phyloP scores from a whole-genome alignment of 192 early-diverging fungal species.

The Spinellus fusiger region DNA sequence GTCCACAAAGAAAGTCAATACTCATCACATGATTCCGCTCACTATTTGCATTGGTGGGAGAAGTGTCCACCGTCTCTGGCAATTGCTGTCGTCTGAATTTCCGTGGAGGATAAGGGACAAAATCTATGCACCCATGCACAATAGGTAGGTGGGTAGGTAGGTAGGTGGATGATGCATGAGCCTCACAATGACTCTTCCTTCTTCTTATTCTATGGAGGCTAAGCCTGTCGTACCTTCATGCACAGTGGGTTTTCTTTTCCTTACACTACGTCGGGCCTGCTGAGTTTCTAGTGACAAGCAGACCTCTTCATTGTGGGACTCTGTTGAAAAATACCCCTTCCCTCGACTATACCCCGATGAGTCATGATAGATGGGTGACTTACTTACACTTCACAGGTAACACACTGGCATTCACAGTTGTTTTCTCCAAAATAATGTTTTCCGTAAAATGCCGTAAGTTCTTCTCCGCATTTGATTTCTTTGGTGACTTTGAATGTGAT shows the following conservation, averaged over 20 bases:
- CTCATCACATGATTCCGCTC: slow-evolving; percentile 7
- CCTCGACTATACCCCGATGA: neutral
- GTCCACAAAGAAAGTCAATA: slow-evolving; percentile 8
- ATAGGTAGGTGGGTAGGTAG: neutral
- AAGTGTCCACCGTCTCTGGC: neutral
- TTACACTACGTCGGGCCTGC: neutral
- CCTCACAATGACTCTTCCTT: neutral
- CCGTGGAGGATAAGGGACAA: neutral
- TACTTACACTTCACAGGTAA: slow-evolving; percentile 47
- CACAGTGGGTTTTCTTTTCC: neutral
- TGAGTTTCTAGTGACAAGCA: too few species aligned
- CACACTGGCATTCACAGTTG: slow-evolving; percentile 57
- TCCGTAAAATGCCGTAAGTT: slow-evolving; percentile 55
- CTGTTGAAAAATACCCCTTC: neutral
- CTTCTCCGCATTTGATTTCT: slow-evolving; percentile 47
- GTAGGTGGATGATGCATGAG: neutral
- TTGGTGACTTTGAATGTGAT: slow-evolving; percentile 51
- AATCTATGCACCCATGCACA: neutral
- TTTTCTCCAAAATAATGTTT: slow-evolving; percentile 55
- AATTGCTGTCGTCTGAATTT: neutral
- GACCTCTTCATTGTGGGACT: too few species aligned
- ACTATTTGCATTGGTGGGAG: neutral
- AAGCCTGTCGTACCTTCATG: neutral
- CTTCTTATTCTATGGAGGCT: slow-evolving; percentile 1
- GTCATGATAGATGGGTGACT: too few species aligned